phyloP scores from a whole-genome alignment of 2,329 filamentous ascomycete genomes.

The Neonectria sp. region DNA sequence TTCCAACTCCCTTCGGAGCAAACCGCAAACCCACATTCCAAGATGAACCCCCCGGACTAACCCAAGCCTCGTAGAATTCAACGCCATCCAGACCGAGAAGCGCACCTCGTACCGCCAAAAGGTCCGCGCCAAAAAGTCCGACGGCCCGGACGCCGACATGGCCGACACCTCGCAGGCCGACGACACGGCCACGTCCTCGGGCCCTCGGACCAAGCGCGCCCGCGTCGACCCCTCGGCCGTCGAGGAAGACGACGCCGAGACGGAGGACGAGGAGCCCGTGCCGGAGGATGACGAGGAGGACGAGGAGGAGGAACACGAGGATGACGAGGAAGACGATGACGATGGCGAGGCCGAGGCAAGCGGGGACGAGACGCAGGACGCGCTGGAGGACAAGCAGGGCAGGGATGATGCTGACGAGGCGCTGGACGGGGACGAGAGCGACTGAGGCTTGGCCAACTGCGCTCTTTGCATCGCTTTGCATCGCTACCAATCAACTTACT shows the following conservation, averaged over 20 bases:
- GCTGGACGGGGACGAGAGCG: slow-evolving; percentile 73
- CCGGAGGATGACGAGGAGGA: slow-evolving; percentile 62
- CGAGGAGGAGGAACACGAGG: slow-evolving; percentile 55
- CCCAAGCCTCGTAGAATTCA: slow-evolving; percentile 71
- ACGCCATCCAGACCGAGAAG: slow-evolving; percentile 80
- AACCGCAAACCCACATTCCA: not conserved
- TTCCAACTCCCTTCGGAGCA: slow-evolving; percentile 10
- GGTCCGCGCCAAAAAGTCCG: slow-evolving; percentile 74
- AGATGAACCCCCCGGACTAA: not conserved
- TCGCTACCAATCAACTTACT: not conserved
- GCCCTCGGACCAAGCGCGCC: slow-evolving; percentile 60
- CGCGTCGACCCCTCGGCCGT: slow-evolving; percentile 60
- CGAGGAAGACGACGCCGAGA: slow-evolving; percentile 54
- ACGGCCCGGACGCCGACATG: slow-evolving; percentile 55
- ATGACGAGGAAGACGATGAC: slow-evolving; percentile 61
- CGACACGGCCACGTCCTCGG: slow-evolving; percentile 55
- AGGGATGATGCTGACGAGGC: slow-evolving; percentile 72
- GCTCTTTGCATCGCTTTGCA: not conserved
- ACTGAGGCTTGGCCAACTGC: slow-evolving; percentile 52
- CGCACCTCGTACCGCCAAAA: slow-evolving; percentile 81
- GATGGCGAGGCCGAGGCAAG: slow-evolving; percentile 64
- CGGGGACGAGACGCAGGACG: slow-evolving; percentile 69
- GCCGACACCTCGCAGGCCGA: slow-evolving; percentile 51
- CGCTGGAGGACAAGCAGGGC: slow-evolving; percentile 64
- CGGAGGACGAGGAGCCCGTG: slow-evolving; percentile 60